Evolutionary conservation across 78 protist species (phyloP).

Genomic region (Dictyostelium purpureum): DNA sequence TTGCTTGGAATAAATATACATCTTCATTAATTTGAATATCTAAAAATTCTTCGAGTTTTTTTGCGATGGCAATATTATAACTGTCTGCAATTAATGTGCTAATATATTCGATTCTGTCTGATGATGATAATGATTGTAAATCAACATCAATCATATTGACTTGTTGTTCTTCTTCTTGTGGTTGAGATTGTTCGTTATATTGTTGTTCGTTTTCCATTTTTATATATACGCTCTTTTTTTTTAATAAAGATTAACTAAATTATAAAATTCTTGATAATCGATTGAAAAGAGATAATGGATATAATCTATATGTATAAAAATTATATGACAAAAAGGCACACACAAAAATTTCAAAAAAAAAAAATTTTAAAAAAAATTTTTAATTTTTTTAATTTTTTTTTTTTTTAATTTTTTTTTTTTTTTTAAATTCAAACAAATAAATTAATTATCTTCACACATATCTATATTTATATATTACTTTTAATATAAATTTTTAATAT

Average conservation of each 20-base stretch:
- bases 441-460: too few species aligned
- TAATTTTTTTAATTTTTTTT: neutral
- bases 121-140: neutral
- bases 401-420: too few species aligned
- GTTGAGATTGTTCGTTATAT: neutral
- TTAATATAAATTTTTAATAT: too few species aligned
- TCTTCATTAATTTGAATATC: constrained; percentile 65
- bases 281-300: too few species aligned
- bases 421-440: too few species aligned
- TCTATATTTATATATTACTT: too few species aligned
- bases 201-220: neutral
- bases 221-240: neutral
- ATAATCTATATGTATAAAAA: too few species aligned
- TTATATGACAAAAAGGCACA: too few species aligned
- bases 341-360: too few species aligned
- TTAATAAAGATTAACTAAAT: neutral
- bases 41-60: constrained; percentile 61
- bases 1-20: constrained; percentile 67
- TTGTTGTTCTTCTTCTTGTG: neutral
- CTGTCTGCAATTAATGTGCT: constrained; percentile 39
- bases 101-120: constrained; percentile 42
- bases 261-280: neutral
- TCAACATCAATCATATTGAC: constrained; percentile 6
- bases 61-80: constrained; percentile 60
- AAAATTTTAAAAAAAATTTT: neutral